These are phyloP conservation scores for Fraxinus sp. DNA, from an alignment of 305 asterid species.

Conservation along the genomic window DNA sequence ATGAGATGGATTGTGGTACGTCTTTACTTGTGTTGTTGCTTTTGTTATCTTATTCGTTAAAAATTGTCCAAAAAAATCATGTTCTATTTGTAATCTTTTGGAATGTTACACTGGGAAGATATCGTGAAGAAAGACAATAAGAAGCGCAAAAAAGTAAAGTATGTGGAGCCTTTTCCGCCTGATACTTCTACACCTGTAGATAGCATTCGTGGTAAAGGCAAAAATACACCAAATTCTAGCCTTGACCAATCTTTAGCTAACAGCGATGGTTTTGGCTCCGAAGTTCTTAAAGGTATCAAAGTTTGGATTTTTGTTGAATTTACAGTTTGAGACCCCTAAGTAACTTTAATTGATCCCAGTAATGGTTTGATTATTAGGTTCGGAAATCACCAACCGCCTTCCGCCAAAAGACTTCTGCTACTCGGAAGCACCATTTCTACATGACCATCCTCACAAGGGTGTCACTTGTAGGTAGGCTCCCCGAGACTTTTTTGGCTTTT, in stretches of 20 bases:
- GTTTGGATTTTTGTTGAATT: not conserved
- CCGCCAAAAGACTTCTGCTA: conserved; percentile 36
- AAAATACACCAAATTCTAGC: conserved; percentile 24
- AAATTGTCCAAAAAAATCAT: conserved; percentile 16
- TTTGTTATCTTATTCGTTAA: not conserved
- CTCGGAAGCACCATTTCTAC: conserved; percentile 43
- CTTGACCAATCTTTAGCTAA: conserved; percentile 32
- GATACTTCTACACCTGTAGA: conserved; percentile 33
- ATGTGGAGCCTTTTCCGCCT: conserved; percentile 47
- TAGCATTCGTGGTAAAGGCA: conserved; percentile 23
- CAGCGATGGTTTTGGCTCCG: conserved; percentile 37
- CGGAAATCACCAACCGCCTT: conserved; percentile 32
- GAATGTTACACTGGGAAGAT: conserved; percentile 29
- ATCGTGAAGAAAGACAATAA: conserved; percentile 36
- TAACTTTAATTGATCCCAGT: not conserved
- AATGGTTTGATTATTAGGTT: conserved; percentile 35
- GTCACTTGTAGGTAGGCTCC: conserved; percentile 52
- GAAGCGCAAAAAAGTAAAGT: conserved; percentile 51
- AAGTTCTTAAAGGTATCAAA: conserved; percentile 45
- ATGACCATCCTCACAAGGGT: conserved; percentile 45
- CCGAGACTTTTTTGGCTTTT: not conserved
- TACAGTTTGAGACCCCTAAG: conserved; percentile 2
- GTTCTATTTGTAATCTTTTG: conserved; percentile 17
- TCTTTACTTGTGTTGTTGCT: conserved; percentile 16
- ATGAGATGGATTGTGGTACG: conserved; percentile 48